Evolutionary conservation across 2,329 filamentous ascomycete genomes (phyloP), one percentile per base, ranked within the genome.

Genomic region (Fusarium armeniacum): DNA sequence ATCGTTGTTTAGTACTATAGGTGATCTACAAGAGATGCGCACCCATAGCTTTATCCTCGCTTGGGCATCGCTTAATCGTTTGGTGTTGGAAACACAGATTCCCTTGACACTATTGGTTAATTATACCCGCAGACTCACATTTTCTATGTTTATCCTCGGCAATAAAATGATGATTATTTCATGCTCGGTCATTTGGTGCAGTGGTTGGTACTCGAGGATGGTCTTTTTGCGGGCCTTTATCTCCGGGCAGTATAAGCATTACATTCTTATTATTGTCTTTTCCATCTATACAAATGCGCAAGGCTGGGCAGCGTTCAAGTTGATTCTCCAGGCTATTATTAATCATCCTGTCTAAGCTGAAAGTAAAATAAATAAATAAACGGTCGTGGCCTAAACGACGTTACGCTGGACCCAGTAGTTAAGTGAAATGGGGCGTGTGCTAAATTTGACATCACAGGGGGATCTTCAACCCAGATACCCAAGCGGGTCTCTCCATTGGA

Each of bases 361-460:
- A 70, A 53, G 26, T 28, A 28, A 28, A 30, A 20, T 20, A 20
- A 51, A 51, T 20, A n/a, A 51, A 36, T 33, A 38, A 51, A 51
- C 33, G 49, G 49, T n/a, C 24, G 49, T 38, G 52, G 56, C 70
- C 72, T 40, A 24, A 71, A 61, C 58, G 28, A 54, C 50, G 72
- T 73, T 65, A 32, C 64, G 60, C 41, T 32, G 53, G 58, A 54
- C 57, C 51, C 58, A 64, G 54, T 63, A 59, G 47, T 56, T 58
- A 60, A 67, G 61, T 36, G 32, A 52, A n/a, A 49, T 58, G 62
- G 63, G 56, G 58, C 45, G 46, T 45, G 60, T 72, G 63, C 73
- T 74, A 75, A 74, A 73, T 69, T 75, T 73, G 69, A 74, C 73
- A 71, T 65, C 63, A 50, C 61, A 62, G 65, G 55, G 62, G 60